phyloP scores from a whole-genome alignment of 2,329 filamentous ascomycete genomes.

The Penicillium thymicola region DNA sequence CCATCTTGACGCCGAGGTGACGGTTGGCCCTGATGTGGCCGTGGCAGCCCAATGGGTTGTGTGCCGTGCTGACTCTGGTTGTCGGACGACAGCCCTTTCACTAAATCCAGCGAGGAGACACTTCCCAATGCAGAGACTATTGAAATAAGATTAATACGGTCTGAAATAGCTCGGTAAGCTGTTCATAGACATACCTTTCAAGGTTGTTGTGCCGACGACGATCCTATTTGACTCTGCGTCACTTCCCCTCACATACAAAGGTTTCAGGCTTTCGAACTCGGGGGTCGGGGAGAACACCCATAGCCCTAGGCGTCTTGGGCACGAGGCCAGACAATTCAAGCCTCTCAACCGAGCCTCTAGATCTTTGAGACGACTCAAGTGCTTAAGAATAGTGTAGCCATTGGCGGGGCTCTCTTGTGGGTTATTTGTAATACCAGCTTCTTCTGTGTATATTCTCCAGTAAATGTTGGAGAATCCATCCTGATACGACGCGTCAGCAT shows the following conservation, averaged over 20 bases:
- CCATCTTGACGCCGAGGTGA: constrained; percentile 30
- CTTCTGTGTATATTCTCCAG: constrained; percentile 44
- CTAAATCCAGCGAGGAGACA: constrained; percentile 34
- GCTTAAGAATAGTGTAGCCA: constrained; percentile 37
- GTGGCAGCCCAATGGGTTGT: constrained; percentile 22
- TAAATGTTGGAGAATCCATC: constrained; percentile 44
- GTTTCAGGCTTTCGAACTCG: constrained; percentile 35
- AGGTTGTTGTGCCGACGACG: constrained; percentile 28
- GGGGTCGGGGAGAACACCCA: constrained; percentile 42
- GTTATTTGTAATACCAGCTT: constrained; percentile 29
- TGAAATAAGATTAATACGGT: constrained; percentile 2
- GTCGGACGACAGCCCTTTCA: constrained; percentile 36
- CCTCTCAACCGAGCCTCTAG: constrained; percentile 37
- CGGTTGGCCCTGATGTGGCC: constrained; percentile 23
- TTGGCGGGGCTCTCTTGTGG: constrained; percentile 34
- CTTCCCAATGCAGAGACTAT: constrained; percentile 37
- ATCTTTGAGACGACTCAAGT: constrained; percentile 40
- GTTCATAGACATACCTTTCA: constrained; percentile 30
- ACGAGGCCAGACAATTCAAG: constrained; percentile 38
- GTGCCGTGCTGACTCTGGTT: constrained; percentile 19
- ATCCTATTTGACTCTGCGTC: constrained; percentile 30
- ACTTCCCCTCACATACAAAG: constrained; percentile 26
- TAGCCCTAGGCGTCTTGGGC: constrained; percentile 37
- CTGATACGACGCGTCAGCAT: constrained; percentile 29
- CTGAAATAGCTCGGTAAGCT: not conserved